Conservation (phyloP, 352 stramenopile species). For the Globisporangium solare region DNA sequence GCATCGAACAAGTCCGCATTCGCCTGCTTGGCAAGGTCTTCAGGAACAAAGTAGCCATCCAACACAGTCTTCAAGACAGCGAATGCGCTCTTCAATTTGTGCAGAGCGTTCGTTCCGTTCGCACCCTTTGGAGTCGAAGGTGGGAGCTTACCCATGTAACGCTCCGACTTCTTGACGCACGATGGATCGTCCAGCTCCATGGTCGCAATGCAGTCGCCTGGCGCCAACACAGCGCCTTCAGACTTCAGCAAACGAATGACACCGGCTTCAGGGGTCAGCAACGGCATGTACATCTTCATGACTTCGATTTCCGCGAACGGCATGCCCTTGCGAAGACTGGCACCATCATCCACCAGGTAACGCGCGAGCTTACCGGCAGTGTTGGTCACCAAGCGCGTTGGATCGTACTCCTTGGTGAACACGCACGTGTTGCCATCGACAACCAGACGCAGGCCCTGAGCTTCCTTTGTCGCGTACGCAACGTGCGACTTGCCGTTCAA, state of each 20-base stretch:
- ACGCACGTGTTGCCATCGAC: conserved; percentile 95
- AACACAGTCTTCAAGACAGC: conserved; percentile 90
- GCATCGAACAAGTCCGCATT: conserved; percentile 83
- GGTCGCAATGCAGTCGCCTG: conserved; percentile 96
- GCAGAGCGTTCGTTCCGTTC: conserved; percentile 43
- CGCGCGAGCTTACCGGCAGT: conserved; percentile 99
- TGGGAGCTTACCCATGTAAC: conserved; percentile 88
- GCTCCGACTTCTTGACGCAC: conserved; percentile 92
- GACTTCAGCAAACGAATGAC: conserved; percentile 94
- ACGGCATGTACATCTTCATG: conserved; percentile 99
- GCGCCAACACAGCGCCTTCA: conserved; percentile 93
- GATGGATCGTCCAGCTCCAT: conserved; percentile 98
- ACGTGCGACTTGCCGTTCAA: conserved; percentile 97
- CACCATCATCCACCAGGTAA: conserved; percentile 96
- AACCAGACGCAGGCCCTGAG: conserved; percentile 87
- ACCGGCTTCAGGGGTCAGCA: conserved; percentile 96
- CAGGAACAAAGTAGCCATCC: conserved; percentile 89
- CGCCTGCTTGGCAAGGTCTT: conserved; percentile 82
- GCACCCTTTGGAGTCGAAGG: conserved; percentile 21
- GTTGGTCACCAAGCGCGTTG: conserved; percentile 95
- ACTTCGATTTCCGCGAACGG: conserved; percentile 91
- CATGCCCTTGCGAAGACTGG: conserved; percentile 81
- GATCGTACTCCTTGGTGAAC: conserved; percentile 99
- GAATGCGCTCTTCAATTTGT: conserved; percentile 76
- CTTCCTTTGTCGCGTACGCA: conserved; percentile 93